Evolutionary conservation across 108 stramenopile species (phyloP).

Genomic region (Skeletonema costatum): DNA sequence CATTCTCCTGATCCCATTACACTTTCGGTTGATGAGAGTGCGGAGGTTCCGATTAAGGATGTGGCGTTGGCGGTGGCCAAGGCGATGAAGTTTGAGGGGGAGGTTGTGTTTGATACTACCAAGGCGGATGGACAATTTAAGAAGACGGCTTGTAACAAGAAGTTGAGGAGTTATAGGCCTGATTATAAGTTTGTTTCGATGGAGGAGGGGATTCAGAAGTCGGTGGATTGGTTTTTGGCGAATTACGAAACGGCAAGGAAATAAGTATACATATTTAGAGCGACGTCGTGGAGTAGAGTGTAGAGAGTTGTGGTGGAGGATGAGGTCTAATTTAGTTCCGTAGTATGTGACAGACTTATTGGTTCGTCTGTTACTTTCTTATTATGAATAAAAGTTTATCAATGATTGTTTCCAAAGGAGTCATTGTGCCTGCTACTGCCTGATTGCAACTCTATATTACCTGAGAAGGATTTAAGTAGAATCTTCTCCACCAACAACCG

Average conservation of each 20-base stretch:
- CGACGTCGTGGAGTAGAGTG: too few relatives aligned
- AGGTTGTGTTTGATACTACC: slow-evolving; percentile 87
- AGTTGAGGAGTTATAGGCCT: slow-evolving; percentile 82
- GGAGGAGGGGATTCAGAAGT: slow-evolving; percentile 88
- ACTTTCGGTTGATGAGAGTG: slow-evolving; percentile 90
- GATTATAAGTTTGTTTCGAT: slow-evolving; percentile 96
- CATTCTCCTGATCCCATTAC: slow-evolving; percentile 94
- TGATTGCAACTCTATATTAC: too few relatives aligned
- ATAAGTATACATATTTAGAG: too few relatives aligned
- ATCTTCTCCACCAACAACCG: too few relatives aligned
- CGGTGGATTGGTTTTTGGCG: slow-evolving; percentile 92
- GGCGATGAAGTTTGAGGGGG: slow-evolving; percentile 94
- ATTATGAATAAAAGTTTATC: too few relatives aligned
- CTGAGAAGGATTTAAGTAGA: too few relatives aligned
- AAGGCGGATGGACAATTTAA: slow-evolving; percentile 99
- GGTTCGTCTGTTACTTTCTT: too few relatives aligned
- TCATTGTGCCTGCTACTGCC: too few relatives aligned
- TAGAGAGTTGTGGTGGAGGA: too few relatives aligned
- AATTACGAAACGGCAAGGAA: slow-evolving; percentile 84
- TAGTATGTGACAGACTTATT: too few relatives aligned
- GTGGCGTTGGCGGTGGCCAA: slow-evolving; percentile 92
- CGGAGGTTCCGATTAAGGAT: slow-evolving; percentile 95
- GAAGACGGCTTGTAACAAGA: slow-evolving; percentile 97
- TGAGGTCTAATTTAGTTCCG: too few relatives aligned
- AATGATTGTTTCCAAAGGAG: too few relatives aligned